Percentiles rank a stretch among this genome's conserved stretches.
Conservation (phyloP, 305 asterid genomes). For the Rubia tinctorum region DNA sequence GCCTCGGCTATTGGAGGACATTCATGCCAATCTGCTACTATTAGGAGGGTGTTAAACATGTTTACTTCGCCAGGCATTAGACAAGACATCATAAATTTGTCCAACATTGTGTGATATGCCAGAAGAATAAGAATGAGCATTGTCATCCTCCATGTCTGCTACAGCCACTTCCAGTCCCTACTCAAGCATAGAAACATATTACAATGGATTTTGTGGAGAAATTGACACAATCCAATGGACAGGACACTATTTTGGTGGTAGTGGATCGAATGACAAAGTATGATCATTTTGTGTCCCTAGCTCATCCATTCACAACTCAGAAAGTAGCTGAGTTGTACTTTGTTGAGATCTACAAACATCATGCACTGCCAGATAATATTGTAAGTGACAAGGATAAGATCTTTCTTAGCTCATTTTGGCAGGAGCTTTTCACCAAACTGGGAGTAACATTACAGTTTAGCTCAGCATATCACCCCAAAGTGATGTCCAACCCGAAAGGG, state of each 20-base stretch:
- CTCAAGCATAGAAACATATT: neutral
- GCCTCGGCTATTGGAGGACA: neutral
- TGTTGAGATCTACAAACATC: neutral
- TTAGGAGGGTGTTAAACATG: neutral
- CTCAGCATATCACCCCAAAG: neutral
- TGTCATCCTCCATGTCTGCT: neutral
- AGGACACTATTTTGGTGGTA: neutral
- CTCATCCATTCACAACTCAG: neutral
- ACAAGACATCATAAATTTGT: neutral
- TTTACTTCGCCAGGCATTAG: no score
- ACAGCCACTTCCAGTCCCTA: neutral
- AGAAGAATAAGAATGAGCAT: neutral
- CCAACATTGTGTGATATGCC: neutral
- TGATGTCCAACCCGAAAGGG: neutral
- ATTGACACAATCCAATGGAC: neutral
- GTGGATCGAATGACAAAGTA: neutral
- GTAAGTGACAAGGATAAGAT: neutral
- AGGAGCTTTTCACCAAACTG: neutral
- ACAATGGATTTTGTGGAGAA: neutral
- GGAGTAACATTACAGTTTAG: neutral
- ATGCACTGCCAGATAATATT: neutral
- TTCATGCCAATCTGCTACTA: neutral
- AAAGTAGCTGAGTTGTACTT: neutral
- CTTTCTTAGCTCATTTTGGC: neutral
- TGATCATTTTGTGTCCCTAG: neutral